Evolutionary conservation across 2,329 filamentous ascomycete species (phyloP), one percentile per base, ranked within the genome.

Genomic region (Acephala macrosclerotiorum): DNA sequence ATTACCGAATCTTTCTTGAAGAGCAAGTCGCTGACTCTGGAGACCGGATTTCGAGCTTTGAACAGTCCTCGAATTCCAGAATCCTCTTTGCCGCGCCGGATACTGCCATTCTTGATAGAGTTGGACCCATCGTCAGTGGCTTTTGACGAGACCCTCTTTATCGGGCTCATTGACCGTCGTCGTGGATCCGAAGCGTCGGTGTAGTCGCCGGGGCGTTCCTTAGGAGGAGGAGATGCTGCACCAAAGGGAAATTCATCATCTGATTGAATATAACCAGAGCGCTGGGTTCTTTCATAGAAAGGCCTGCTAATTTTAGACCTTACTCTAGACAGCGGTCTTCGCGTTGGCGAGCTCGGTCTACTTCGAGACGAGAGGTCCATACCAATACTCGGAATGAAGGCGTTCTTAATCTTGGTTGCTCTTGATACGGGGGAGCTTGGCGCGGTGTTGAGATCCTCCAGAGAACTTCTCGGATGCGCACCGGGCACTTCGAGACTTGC

Each of bases 51-150:
- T 63, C 91, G 85, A 58, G 88, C 87, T 79, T 93, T 95, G 79
- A 97, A 91, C 57, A 97, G 89, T 7, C 90, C 88, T 49, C 89
- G 87, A 9, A 93, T 82, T 40, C 86, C 88, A 11, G 86, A 87
- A 45, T 85, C 81, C 45, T 85, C 81, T 63, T 72, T 76, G 2
- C 76, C 80, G 20, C 80, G 76, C 25, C 79, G 81, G n/a, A 84
- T 70, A 72, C 85, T 89, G 22, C 25, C 81, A 29, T 81, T 84
- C 66, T 80, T 79, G 66, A 82, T 81, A 55, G 80, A 80, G 68
- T 80, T 88, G 73, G 79, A 80, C 70, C 76, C 82, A 63, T 84
- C 82, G 26, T 83, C 81, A 18, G 79, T 78, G 59, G 77, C 74
- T 64, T 77, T 77, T 22, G 78, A 71, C 6, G 71, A 69, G 51